Evolutionary conservation across 306 rosid species (phyloP).

Genomic region (Alnus rubra): DNA sequence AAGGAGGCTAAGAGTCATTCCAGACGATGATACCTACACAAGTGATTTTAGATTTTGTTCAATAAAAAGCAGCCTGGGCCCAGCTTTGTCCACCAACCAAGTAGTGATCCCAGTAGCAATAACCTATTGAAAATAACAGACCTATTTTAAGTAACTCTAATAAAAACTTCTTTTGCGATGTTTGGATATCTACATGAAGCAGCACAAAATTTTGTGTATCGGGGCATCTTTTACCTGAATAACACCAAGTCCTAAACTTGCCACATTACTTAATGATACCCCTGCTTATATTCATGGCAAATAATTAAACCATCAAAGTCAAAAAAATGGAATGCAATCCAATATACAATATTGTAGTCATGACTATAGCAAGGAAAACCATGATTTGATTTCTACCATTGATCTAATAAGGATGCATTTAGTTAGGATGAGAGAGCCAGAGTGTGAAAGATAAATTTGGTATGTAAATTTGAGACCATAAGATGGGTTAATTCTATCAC

Average conservation of each 20-base stretch:
- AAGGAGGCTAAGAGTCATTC: constrained; percentile 72
- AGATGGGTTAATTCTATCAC: neutral
- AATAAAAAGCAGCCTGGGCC: constrained; percentile 65
- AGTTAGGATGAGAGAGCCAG: neutral
- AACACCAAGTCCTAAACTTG: constrained; percentile 74
- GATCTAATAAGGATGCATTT: constrained; percentile 13
- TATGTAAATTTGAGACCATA: neutral
- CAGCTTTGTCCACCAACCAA: constrained; percentile 52
- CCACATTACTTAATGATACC: constrained; percentile 56
- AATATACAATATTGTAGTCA: constrained; percentile 12
- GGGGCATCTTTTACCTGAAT: constrained; percentile 55
- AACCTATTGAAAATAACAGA: no score
- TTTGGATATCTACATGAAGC: neutral
- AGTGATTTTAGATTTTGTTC: constrained; percentile 16
- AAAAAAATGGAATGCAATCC: constrained; percentile 27
- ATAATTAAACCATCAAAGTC: constrained; percentile 22
- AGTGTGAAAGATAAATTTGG: neutral
- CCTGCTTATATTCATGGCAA: constrained; percentile 41
- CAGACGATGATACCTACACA: constrained; percentile 63
- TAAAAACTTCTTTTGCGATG: no score
- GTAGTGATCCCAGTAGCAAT: no score
- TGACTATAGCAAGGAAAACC: constrained; percentile 6
- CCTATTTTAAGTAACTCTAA: no score
- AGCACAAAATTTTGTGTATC: neutral
- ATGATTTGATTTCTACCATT: constrained; percentile 20